Evolutionary conservation across 345 rosid species (phyloP).

Genomic region (Pistacia atlantica): DNA sequence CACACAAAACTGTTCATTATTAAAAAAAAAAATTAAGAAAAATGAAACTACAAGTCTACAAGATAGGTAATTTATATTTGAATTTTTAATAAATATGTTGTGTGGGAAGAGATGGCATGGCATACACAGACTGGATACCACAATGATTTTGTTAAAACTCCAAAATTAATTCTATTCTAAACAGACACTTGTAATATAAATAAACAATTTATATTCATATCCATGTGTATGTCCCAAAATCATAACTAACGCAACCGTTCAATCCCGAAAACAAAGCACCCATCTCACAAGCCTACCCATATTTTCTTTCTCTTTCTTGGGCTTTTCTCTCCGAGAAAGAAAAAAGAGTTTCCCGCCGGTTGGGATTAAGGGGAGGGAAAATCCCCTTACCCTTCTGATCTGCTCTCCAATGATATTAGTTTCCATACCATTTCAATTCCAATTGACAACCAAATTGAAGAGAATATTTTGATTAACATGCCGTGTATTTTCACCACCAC

Average conservation of each 20-base stretch:
- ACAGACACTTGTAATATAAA: background rate
- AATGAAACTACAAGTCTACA: too few species aligned
- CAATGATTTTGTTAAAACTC: too few species aligned
- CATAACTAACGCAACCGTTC: constrained; percentile 14
- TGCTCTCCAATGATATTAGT: constrained; percentile 6
- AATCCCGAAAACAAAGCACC: constrained; percentile 15
- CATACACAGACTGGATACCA: too few species aligned
- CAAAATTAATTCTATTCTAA: too few species aligned
- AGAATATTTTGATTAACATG: background rate
- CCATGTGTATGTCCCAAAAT: constrained; percentile 11
- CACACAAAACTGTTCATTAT: too few species aligned
- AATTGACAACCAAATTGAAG: constrained; percentile 8
- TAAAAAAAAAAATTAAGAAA: too few species aligned
- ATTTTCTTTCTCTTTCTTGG: background rate
- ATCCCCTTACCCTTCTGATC: constrained; percentile 1
- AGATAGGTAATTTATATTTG: too few species aligned
- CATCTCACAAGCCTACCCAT: background rate
- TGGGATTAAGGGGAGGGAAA: constrained; percentile 34
- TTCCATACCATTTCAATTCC: too few species aligned
- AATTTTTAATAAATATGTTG: too few species aligned
- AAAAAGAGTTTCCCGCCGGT: constrained; percentile 25
- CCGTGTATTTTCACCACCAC: background rate
- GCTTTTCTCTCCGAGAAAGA: background rate
- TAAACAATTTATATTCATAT: background rate
- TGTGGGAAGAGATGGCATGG: too few species aligned